Evolutionary conservation across 2,329 filamentous ascomycete genomes (phyloP), one percentile per base, ranked within the genome.

Genomic region (Apiospora malaysiana): DNA sequence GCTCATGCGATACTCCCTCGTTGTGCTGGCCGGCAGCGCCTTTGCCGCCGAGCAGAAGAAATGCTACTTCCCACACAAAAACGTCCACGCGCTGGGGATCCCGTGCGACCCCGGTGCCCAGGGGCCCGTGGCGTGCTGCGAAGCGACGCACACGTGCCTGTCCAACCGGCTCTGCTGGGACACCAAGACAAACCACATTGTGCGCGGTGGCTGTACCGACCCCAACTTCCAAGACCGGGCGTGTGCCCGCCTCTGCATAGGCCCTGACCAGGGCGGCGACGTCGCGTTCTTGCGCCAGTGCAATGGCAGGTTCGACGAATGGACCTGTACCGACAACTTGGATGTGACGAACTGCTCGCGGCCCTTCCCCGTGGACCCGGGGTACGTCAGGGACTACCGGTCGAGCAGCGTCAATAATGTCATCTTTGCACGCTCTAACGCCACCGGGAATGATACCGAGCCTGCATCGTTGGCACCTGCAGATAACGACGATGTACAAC

Each of bases 101-200:
- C 49, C 49, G 23, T 66, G 63, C 63, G 63, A 66, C 63, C 63
- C 63, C 21, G 63, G 43, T 8, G 63, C 63, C 37, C 8, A 66
- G 21, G 63, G 32, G 4, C 21, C 63, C 32, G 63, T 66, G 16
- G 9, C 42, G 63, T 66, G 63, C 32, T 66, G 63, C 37, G 37
- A 66, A 27, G 37, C 37, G 32, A 66, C 37, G 6, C 63, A 66
- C 5, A 66, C 63, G 10, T 66, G 63, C 63, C 37, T 66, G 37
- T 66, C 32, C 10, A 66, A 66, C 63, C 42, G 42, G 37, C 63
- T 66, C 37, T 40, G 63, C 37, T 66, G 63, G 63, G 63, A 66
- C 4, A 66, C 63, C 21, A 23, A 40, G 37, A 25, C 10, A 37
- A 66, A 43, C 63, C 37, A 66, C 21, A n/a, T 66, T 4, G 8